Evolutionary conservation across 176 grass and related monocot species (phyloP).

Genomic region (Olyra latifolia): DNA sequence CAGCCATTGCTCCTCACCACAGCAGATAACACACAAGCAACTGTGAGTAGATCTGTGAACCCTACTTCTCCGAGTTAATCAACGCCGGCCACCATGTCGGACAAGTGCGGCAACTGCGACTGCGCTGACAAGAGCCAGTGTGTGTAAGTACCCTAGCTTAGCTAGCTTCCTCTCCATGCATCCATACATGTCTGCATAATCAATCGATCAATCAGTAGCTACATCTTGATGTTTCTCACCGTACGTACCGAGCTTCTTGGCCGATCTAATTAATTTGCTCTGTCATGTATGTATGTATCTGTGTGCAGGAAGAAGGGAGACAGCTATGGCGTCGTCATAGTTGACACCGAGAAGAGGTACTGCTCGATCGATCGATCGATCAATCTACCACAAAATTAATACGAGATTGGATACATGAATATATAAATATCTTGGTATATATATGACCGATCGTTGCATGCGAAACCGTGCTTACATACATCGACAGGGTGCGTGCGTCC

Average conservation of each 20-base stretch:
- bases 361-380: background rate
- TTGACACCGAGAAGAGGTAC: constrained; percentile 65
- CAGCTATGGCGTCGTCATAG: constrained; percentile 53
- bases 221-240: background rate
- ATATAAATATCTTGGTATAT: background rate
- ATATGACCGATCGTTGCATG: background rate
- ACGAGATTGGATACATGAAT: background rate
- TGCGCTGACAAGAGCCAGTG: constrained; percentile 82
- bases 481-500: too few relatives aligned
- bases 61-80: background rate
- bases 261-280: background rate
- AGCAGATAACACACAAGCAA: background rate
- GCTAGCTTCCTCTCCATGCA: too few relatives aligned
- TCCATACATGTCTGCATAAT: background rate
- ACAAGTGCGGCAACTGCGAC: constrained; percentile 90
- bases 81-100: constrained; percentile 67
- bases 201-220: background rate
- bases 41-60: background rate
- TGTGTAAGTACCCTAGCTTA: constrained; percentile 53
- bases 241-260: too few relatives aligned
- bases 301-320: constrained; percentile 69
- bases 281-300: background rate
- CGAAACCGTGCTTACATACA: background rate
- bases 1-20: constrained; percentile 32
- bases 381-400: background rate